phyloP scores from a whole-genome alignment of 75 land plant species.

The Pinus tabuliformis region DNA sequence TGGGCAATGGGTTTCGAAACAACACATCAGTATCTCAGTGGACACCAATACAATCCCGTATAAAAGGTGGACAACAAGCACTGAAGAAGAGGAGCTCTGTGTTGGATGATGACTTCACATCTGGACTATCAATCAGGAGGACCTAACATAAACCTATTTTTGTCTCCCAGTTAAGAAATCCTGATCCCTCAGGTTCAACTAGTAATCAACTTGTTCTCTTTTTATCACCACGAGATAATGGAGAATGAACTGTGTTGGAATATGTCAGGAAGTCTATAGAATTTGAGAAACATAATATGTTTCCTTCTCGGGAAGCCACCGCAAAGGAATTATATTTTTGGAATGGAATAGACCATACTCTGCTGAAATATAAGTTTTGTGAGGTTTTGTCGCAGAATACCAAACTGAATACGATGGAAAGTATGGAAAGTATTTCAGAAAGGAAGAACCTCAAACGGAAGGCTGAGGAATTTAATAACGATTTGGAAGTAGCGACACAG shows the following conservation, averaged over 20 bases:
- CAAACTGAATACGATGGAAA: no score
- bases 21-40: not conserved
- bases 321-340: not conserved
- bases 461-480: no score
- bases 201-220: slow-evolving; percentile 12
- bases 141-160: slow-evolving; percentile 50
- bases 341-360: no score
- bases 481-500: no score
- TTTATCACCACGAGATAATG: slow-evolving; percentile 3
- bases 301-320: not conserved
- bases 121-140: slow-evolving; percentile 53
- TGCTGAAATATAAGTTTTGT: no score
- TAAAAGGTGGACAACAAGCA: slow-evolving; percentile 17
- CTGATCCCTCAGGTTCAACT: slow-evolving; percentile 6
- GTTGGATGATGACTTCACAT: slow-evolving; percentile 40
- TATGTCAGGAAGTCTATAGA: slow-evolving; percentile 5
- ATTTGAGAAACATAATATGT: slow-evolving; percentile 5
- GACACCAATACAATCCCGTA: slow-evolving; percentile 7
- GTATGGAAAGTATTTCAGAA: no score
- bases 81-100: slow-evolving; percentile 52
- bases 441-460: no score
- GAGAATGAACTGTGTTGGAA: slow-evolving; percentile 6
- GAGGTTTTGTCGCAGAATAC: no score
- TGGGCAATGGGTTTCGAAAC: not conserved
- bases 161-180: slow-evolving; percentile 17